Base-by-base conservation (phyloP, 306 rosid species). In the Cyamopsis tetragonoloba region DNA sequence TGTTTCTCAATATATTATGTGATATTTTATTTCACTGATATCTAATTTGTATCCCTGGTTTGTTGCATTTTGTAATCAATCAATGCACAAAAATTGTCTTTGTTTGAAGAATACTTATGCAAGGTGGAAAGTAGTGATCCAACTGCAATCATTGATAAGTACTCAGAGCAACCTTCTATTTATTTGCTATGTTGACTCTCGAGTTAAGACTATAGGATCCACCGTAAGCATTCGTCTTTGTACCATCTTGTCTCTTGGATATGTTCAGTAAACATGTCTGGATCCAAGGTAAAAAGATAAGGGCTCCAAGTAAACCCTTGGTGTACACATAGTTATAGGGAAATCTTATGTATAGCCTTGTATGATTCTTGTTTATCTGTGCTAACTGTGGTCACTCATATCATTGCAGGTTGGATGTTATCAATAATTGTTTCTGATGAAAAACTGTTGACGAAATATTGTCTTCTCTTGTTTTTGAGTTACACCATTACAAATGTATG, bases 351-450 rank as follows among this genome's bases (percentile, higher is more conserved):
- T n/a, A n/a, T 31, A 7, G 6, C 31, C 32, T 38, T 51, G 15
- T 60, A 32, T 22, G 24, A 74, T 39, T 46, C 75, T 67, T 46
- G 44, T 28, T 48, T 77, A 39, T 28, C 57, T 62, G 23, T 23
- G 54, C 49, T 59, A 5, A 28, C 13, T 24, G 31, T 66, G 74
- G 55, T 19, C 7, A 42, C 42, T 66, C 24, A n/a, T n/a, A n/a
- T n/a, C n/a, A 39, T 31, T 71, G 70, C 91, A 88, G 98, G 87
- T 76, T 86, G 83, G 78, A 77, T 58, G 67, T 83, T 41, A 93
- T 93, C 80, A 84, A 93, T 49, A 83, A 80, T 77, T 88, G 95
- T 80, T 93, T 93, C 88, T 90, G 95, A 42, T 62, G 60, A 76
- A 86, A 77, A 83, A 76, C 91, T 32, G 70, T 89, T 0, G 98